Evolutionary conservation across 1,284 basidiomycete genomes (phyloP), one percentile per base, ranked within the genome.

Genomic region (Cryptococcus jaspeensis): DNA sequence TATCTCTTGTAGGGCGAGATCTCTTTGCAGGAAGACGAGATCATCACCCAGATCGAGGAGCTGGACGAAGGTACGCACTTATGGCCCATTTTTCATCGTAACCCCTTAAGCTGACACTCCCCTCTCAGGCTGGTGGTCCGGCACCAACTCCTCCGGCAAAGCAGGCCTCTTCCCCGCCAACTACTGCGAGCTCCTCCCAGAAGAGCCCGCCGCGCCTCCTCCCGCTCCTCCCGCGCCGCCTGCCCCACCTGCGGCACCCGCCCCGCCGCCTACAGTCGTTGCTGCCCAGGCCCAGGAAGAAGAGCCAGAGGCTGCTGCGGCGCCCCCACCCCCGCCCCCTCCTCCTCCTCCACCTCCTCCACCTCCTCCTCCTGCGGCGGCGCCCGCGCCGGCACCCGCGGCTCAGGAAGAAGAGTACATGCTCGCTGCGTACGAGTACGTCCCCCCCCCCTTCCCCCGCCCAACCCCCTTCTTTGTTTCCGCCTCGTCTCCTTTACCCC

Each of bases 11-110:
- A 92, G 61, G 92, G 92, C 69, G 92, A 96, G 72, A 85, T 95
- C 78, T 76, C 78, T 52, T 81, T 96, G 20, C 65, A 80, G 2
- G 91, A 94, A 73, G 92, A 90, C 50, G 89, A 93, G 70, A 76
- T 87, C 39, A 85, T 95, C 53, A 84, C 87, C 52, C 83, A 89
- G 62, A 85, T 94, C 46, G 89, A 92, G 73, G 84, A 89, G 76
- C 72, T 91, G n/a, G 89, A 88, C 67, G 88, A 90, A 64, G 88
- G 79, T 78, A 52, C 53, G 69, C 60, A 18, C 18, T 22, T 46
- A n/a, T 12, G 9, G 8, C 25, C 2, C n/a, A 48, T 15, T 41
- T 15, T 12, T 51, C 46, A 42, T 28, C 16, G 40, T 20, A 13
- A 50, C 3, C 23, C 6, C 36, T 16, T 37, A 41, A n/a, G 9